Evolutionary conservation across 352 stramenopile species (phyloP), one percentile per base, ranked within the genome.

Genomic region (Phytopythium oedochilum): DNA sequence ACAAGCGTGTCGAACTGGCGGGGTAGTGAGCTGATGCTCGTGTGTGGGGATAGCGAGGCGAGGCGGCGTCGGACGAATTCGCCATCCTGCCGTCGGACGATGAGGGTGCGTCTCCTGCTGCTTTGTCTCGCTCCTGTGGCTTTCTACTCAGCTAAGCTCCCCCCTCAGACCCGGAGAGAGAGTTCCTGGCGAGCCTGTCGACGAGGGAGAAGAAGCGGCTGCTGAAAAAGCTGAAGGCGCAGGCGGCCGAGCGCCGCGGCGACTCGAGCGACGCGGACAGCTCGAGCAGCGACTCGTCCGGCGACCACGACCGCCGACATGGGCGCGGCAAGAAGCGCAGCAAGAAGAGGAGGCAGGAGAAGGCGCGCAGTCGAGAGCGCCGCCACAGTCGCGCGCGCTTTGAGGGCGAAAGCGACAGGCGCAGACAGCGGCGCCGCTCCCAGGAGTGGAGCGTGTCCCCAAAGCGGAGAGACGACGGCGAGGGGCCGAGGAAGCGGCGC

Each of bases 71-170:
- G n/a, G 56, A 68, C 40, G 70, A 85, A 57, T 91, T 68, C 55
- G 70, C 81, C 50, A 90, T 93, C 36, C 52, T 93, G 39, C 64
- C 80, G 45, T 89, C 83, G 0, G 83, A 93, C 26, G 73, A 70
- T n/a, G 77, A 79, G 44, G 63, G 56, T 70, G 34, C 1, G 31
- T 26, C 15, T 2, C 14, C 26, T 5, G 36, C 5, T 18, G 15
- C 32, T 34, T 8, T 31, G 0, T 0, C 12, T 20, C 12, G 1
- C 4, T 12, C 4, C 26, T 17, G 9, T 50, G 38, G 29, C 34
- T 42, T n/a, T 56, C 7, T 45, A 14, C 29, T 70, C 38, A 63
- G 42, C 14, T 26, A 31, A 5, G 29, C 29, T 10, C 29, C 29
- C 5, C n/a, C 42, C 44, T 57, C 26, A 40, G 72, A 77, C 31